Conservation (phyloP, 2,329 filamentous ascomycete genomes). For the Dendryphion nanum region DNA sequence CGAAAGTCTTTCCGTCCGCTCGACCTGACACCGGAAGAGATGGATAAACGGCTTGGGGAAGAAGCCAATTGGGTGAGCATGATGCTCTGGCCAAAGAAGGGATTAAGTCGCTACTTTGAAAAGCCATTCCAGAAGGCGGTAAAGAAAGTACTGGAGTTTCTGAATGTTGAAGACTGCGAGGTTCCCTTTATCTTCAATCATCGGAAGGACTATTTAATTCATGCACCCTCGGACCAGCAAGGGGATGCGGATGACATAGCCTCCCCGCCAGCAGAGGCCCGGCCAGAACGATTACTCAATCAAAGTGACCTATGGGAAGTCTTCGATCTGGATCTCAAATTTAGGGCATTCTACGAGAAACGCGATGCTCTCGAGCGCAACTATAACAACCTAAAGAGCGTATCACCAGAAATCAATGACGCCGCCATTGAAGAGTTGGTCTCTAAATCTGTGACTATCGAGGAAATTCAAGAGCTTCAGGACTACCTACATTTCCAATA, state of each 20-base stretch:
- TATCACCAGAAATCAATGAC: constrained; percentile 63
- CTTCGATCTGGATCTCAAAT: constrained; percentile 92
- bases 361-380: constrained; percentile 79
- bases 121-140: constrained; percentile 85
- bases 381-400: constrained; percentile 67
- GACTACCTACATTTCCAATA: constrained; percentile 97
- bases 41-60: constrained; percentile 61
- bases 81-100: constrained; percentile 85
- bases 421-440: constrained; percentile 78
- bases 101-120: constrained; percentile 68
- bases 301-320: constrained; percentile 96
- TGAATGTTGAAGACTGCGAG: constrained; percentile 91
- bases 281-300: constrained; percentile 82
- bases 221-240: constrained; percentile 66
- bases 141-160: constrained; percentile 89
- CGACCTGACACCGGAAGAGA: constrained; percentile 77
- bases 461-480: constrained; percentile 93
- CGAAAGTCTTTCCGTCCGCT: constrained; percentile 84
- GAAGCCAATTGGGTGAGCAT: constrained; percentile 91
- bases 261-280: constrained; percentile 68
- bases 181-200: constrained; percentile 98
- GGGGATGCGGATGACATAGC: constrained; percentile 58
- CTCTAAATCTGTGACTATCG: constrained; percentile 77
- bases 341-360: constrained; percentile 88
- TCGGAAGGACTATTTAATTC: constrained; percentile 94